These are phyloP conservation scores for Tympanopsis confertula DNA, from an alignment of 2,329 filamentous ascomycete species.

Conservation along the genomic window DNA sequence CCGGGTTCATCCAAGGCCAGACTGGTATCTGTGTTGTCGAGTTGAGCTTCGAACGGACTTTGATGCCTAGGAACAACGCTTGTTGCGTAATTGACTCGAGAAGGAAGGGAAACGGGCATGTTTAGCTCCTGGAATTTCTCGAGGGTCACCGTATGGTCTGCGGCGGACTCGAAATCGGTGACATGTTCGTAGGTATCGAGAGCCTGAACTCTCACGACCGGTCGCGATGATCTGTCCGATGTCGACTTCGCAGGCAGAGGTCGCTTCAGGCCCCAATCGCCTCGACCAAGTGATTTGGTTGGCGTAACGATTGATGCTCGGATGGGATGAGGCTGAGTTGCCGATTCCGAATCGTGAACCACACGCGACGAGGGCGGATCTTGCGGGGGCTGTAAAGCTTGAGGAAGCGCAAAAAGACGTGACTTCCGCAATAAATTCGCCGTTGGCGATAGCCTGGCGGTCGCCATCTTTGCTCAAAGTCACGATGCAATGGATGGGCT, in stretches of 20 bases:
- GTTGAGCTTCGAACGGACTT: constrained; percentile 24
- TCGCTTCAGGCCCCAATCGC: constrained; percentile 56
- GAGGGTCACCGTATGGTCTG: constrained; percentile 46
- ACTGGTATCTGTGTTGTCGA: constrained; percentile 30
- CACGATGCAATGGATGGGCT: no score
- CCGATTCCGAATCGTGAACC: constrained; percentile 38
- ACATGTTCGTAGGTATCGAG: constrained; percentile 53
- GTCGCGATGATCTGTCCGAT: constrained; percentile 34
- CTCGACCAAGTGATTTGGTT: constrained; percentile 38
- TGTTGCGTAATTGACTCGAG: constrained; percentile 15
- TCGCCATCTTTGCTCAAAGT: no score
- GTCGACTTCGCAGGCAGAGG: constrained; percentile 44
- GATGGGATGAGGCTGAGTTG: constrained; percentile 48
- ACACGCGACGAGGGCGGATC: constrained; percentile 22
- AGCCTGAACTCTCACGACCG: constrained; percentile 41
- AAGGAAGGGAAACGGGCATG: constrained; percentile 34
- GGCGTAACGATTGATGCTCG: constrained; percentile 51
- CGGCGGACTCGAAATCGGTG: constrained; percentile 52
- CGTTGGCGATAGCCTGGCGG: constrained; percentile 39
- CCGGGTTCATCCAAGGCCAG: constrained; percentile 13
- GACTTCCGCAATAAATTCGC: constrained; percentile 50
- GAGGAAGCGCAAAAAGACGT: constrained; percentile 50
- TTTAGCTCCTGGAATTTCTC: constrained; percentile 50
- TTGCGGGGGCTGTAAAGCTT: constrained; percentile 37
- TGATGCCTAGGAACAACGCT: constrained; percentile 15